Percentiles rank a stretch among this genome's conserved stretches.
These are phyloP conservation scores for Rubia tinctorum DNA, from an alignment of 305 asterid species.

Conservation along the genomic window DNA sequence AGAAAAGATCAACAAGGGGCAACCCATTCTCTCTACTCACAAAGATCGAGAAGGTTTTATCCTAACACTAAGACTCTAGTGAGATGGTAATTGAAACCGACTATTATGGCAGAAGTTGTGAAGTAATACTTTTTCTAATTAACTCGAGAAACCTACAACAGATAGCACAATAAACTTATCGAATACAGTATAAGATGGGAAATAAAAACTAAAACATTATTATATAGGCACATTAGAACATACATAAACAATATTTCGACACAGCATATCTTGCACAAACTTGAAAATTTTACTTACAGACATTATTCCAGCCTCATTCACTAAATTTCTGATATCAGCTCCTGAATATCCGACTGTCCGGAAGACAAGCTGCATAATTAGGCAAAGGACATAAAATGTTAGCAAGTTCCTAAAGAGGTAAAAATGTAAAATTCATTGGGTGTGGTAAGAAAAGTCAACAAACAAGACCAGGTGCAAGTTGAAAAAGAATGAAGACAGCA, in stretches of 20 bases:
- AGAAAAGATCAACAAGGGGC: not conserved
- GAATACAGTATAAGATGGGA: not conserved
- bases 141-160: no score
- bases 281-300: slow-evolving; percentile 74
- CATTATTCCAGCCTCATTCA: slow-evolving; percentile 98
- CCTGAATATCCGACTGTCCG: slow-evolving; percentile 99
- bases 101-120: not conserved
- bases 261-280: slow-evolving; percentile 14
- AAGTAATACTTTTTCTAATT: not conserved
- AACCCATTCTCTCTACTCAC: not conserved
- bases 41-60: not conserved
- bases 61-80: not conserved
- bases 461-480: not conserved
- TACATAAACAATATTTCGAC: not conserved
- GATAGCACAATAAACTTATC: not conserved
- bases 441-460: not conserved
- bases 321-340: slow-evolving; percentile 93
- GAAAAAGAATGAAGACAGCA: slow-evolving; percentile 6
- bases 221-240: not conserved
- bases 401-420: not conserved
- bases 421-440: not conserved
- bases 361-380: slow-evolving; percentile 77
- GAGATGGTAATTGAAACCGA: not conserved
- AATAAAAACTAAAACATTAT: not conserved
- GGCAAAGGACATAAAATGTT: slow-evolving; percentile 5